Conservation (phyloP, 2,329 filamentous ascomycete genomes). For the Podosphaera aphanis region DNA sequence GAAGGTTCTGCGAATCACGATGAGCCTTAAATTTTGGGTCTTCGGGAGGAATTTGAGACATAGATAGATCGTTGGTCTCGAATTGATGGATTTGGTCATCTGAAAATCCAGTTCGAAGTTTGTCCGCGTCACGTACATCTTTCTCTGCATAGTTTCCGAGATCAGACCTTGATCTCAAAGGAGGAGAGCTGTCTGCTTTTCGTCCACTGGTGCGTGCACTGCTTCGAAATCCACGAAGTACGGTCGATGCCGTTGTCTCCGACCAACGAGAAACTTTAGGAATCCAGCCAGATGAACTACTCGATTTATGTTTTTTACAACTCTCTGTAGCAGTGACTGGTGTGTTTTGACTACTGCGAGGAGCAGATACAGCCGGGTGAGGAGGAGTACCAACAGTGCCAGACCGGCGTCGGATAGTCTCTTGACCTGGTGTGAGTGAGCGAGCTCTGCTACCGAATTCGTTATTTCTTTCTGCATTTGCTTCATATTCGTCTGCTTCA, state of each 20-base stretch:
- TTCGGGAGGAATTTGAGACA: slow-evolving; percentile 19
- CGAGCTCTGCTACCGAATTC: slow-evolving; percentile 29
- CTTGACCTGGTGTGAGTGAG: slow-evolving; percentile 35
- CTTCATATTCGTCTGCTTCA: slow-evolving; percentile 48
- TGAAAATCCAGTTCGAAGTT: slow-evolving; percentile 32
- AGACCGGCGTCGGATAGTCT: slow-evolving; percentile 27
- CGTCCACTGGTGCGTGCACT: slow-evolving; percentile 33
- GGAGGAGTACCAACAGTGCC: slow-evolving; percentile 34
- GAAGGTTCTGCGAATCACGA: slow-evolving; percentile 55
- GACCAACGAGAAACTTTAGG: slow-evolving; percentile 96
- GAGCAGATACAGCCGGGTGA: slow-evolving; percentile 16
- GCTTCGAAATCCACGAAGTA: slow-evolving; percentile 52
- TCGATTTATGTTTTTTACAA: slow-evolving; percentile 72
- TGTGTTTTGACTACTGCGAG: slow-evolving; percentile 58
- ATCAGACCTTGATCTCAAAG: slow-evolving; percentile 61
- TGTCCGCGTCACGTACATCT: slow-evolving; percentile 35
- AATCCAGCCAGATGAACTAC: slow-evolving; percentile 52
- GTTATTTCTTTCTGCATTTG: slow-evolving; percentile 22
- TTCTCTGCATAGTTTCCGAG: slow-evolving; percentile 39
- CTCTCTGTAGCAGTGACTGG: slow-evolving; percentile 39
- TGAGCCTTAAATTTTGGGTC: slow-evolving; percentile 67
- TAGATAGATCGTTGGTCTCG: slow-evolving; percentile 9
- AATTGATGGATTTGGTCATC: slow-evolving; percentile 21
- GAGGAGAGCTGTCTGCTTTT: slow-evolving; percentile 26
- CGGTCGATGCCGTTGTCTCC: slow-evolving; percentile 77